Base-by-base conservation (phyloP, 2,329 filamentous ascomycete genomes). In the Ophiognomonia clavigignenti-juglandacearum region DNA sequence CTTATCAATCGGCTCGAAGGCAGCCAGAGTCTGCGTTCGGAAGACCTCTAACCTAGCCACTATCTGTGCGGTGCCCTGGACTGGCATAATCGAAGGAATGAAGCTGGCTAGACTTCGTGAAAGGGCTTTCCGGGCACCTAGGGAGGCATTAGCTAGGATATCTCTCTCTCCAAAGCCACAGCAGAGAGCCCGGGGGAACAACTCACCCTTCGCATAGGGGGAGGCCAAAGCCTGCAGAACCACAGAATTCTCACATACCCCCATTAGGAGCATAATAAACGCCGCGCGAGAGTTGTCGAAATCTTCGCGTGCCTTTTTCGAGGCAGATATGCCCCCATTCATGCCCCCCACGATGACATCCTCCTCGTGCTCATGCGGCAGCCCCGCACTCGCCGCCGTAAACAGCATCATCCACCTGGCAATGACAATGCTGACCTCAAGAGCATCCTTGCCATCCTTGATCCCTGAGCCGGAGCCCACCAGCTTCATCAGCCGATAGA, bases 401-500 rank as follows among this genome's bases (percentile, higher is more conserved):
- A 82, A 80, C 16, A 82, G 61, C 1, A 69, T 59, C 74, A 83
- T 82, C 78, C 80, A 85, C 53, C 69, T 69, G 18, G 74, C 74
- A 47, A 80, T 70, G 36, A 74, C 62, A 44, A 65, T 64, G 20
- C 74, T 69, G 31, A 81, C 61, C 18, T 73, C 67, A 8, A 81
- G 55, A 0, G 74, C 77, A n/a, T 76, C 71, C 23, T 69, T 61
- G 14, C 64, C 58, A 20, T 67, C 68, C 47, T 61, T 65, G 39
- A 81, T 75, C 2, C 70, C 72, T 1, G 60, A 64, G 0, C 73
- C 77, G 39, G 77, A 69, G 2, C 74, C 85, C 42, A 97, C 90
- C 0, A 85, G 86, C 66, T 95, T 96, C 3, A 89, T 88, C 42
- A 98, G 89, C 4, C 91, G 83, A 64, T 96, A 95, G 60, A 96